Conservation (phyloP, 495 filamentous ascomycete species). For the Cenococcum geophilum region DNA sequence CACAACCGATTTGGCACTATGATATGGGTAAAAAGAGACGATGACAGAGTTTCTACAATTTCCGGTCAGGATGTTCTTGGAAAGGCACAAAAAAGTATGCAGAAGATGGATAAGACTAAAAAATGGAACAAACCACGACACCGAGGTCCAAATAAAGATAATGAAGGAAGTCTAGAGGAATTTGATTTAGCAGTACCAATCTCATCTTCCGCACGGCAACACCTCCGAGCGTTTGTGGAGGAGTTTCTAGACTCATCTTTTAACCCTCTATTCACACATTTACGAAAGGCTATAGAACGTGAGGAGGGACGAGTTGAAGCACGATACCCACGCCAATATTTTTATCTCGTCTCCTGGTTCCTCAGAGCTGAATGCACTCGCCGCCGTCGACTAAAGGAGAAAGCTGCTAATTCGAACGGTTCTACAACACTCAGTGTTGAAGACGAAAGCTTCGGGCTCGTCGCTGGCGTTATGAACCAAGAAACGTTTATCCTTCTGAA, state of each 20-base stretch:
- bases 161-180: slow-evolving; percentile 57
- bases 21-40: slow-evolving; percentile 90
- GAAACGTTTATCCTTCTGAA: slow-evolving; percentile 87
- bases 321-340: slow-evolving; percentile 72
- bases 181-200: slow-evolving; percentile 68
- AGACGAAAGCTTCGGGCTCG: slow-evolving; percentile 72
- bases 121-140: slow-evolving; percentile 76
- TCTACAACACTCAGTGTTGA: slow-evolving; percentile 43
- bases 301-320: slow-evolving; percentile 73
- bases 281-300: slow-evolving; percentile 83
- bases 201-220: slow-evolving; percentile 58
- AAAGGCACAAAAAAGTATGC: slow-evolving; percentile 62
- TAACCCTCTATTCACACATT: slow-evolving; percentile 82
- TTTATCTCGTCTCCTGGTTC: slow-evolving; percentile 93
- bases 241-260: slow-evolving; percentile 94
- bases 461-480: slow-evolving; percentile 85
- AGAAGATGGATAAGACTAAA: slow-evolving; percentile 87
- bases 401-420: slow-evolving; percentile 16
- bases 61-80: slow-evolving; percentile 79
- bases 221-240: slow-evolving; percentile 77
- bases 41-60: slow-evolving; percentile 69
- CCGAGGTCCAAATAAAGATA: slow-evolving; percentile 53
- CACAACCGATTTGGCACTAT: slow-evolving; percentile 96
- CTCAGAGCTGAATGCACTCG: slow-evolving; percentile 79
- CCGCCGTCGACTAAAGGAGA: slow-evolving; percentile 50